Base-by-base conservation (phyloP, 768 basidiomycete species). In the Peribolospora kevripleyi region DNA sequence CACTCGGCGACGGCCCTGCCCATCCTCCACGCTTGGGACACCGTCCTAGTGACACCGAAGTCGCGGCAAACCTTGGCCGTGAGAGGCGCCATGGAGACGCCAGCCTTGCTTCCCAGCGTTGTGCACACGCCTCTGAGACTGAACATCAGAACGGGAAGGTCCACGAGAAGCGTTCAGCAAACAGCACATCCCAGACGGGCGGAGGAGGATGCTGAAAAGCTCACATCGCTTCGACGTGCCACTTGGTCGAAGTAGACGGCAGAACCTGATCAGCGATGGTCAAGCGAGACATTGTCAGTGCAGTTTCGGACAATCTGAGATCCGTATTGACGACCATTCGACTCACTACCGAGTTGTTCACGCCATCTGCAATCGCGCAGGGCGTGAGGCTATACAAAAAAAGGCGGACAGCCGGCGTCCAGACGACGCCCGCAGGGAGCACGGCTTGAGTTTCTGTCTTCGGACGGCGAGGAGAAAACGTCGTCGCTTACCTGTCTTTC, bases 1-100 rank as follows among this genome's bases (percentile, higher is more conserved):
- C 25, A 25, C 25, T 25, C 25, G 25, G 25, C 25, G 11, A 79
- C 71, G 0, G 77, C 76, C 40, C 75, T 69, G 7, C 79, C 79
- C 25, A 80, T 72, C 49, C 75, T 67, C 79, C 79, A 80, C 7
- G 75, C 73, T 62, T 76, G 70, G 25, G 76, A 79, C 8, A 76
- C 70, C 38, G 74, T 76, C 47, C 73, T 74, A 3, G 70, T 67
- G 11, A 68, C 59, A 53, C 77, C 70, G 42, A 66, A 70, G 41
- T 66, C 60, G 38, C 68, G 62, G 11, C 69, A 64, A 36, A 71
- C 63, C 43, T 62, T 61, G 11, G 68, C 67, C 2, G 63, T 62
- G 4, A 75, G 58, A 4, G 76, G 75, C 5, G 70, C 64, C 14
- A 62, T 66, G 42, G 71, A 73, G 13, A 68, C 50, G 11, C 74